phyloP scores from a whole-genome alignment of 2,329 filamentous ascomycete genomes.

The Ophiostoma populinum region DNA sequence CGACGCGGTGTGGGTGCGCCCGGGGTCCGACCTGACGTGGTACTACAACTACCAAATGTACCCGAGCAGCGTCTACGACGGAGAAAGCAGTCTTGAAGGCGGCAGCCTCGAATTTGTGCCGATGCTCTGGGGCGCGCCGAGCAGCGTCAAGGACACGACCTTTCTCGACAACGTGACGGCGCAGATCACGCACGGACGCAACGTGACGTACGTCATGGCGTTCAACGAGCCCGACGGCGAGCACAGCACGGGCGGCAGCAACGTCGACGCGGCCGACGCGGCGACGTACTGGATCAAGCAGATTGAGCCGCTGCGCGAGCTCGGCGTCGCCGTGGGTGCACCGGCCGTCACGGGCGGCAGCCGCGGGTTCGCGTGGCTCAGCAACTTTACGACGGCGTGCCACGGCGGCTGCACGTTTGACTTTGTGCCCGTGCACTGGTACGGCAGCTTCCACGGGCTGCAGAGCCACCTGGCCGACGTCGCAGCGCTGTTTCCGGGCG shows the following conservation, averaged over 20 bases:
- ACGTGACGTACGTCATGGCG: constrained; percentile 48
- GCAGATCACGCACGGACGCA: constrained; percentile 32
- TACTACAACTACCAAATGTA: constrained; percentile 61
- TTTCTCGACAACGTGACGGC: constrained; percentile 43
- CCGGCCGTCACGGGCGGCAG: constrained; percentile 49
- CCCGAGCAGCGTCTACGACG: constrained; percentile 35
- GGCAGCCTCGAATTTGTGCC: constrained; percentile 69
- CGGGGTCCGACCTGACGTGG: constrained; percentile 49
- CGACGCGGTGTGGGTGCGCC: constrained; percentile 43
- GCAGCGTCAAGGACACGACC: constrained; percentile 29
- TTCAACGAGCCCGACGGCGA: constrained; percentile 69
- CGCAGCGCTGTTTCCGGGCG: constrained; percentile 30
- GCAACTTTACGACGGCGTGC: constrained; percentile 45
- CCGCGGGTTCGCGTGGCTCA: constrained; percentile 47
- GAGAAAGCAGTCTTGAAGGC: constrained; percentile 23
- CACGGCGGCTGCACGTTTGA: constrained; percentile 43
- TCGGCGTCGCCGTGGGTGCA: constrained; percentile 52
- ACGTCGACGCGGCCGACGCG: constrained; percentile 39
- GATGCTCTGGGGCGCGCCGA: constrained; percentile 54
- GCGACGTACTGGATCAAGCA: constrained; percentile 53
- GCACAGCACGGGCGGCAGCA: constrained; percentile 38
- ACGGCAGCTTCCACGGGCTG: constrained; percentile 50
- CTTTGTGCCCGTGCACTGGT: constrained; percentile 47
- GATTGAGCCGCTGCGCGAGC: constrained; percentile 46
- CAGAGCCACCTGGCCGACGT: constrained; percentile 47